These are phyloP conservation scores for Ocimum tenuiflorum DNA, from an alignment of 257 asterid genomes.

Conservation along the genomic window DNA sequence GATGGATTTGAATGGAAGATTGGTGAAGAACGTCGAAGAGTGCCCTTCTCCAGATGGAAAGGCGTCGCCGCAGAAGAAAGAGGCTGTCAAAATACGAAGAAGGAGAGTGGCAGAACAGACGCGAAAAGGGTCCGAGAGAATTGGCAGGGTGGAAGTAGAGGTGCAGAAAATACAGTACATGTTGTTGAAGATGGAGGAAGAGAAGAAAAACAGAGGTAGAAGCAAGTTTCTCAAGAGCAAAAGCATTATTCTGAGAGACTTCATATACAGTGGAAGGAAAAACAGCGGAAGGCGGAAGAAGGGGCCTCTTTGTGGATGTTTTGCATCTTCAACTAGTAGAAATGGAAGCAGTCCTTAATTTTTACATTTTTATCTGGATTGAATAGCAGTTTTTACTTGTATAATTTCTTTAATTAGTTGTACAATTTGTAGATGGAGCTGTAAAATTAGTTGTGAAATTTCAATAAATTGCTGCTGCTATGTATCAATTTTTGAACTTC, in stretches of 20 bases:
- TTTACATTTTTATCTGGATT: not conserved
- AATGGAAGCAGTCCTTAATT: constrained; percentile 28
- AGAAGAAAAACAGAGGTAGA: constrained; percentile 47
- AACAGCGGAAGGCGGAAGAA: constrained; percentile 53
- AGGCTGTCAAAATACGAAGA: constrained; percentile 36
- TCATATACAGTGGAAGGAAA: constrained; percentile 52
- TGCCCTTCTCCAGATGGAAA: constrained; percentile 40
- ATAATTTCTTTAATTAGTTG: constrained; percentile 22
- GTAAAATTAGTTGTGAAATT: constrained; percentile 28
- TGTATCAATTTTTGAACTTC: not conserved
- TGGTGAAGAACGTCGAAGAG: constrained; percentile 48
- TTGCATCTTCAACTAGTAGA: constrained; percentile 44
- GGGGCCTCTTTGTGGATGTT: constrained; percentile 60
- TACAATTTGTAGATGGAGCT: constrained; percentile 26
- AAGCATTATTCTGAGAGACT: constrained; percentile 59
- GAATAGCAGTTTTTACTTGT: constrained; percentile 9
- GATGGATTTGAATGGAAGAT: constrained; percentile 50
- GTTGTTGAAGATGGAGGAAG: constrained; percentile 59
- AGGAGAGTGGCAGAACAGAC: constrained; percentile 63
- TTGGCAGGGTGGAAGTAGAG: constrained; percentile 70
- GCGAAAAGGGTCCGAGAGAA: constrained; percentile 71
- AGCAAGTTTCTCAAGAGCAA: constrained; percentile 46
- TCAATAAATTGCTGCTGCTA: constrained; percentile 28
- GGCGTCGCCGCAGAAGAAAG: constrained; percentile 43
- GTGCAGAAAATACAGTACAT: constrained; percentile 71